Evolutionary conservation across 345 rosid genomes (phyloP), one percentile per base, ranked within the genome.

Genomic region (Carallia pectinifolia): DNA sequence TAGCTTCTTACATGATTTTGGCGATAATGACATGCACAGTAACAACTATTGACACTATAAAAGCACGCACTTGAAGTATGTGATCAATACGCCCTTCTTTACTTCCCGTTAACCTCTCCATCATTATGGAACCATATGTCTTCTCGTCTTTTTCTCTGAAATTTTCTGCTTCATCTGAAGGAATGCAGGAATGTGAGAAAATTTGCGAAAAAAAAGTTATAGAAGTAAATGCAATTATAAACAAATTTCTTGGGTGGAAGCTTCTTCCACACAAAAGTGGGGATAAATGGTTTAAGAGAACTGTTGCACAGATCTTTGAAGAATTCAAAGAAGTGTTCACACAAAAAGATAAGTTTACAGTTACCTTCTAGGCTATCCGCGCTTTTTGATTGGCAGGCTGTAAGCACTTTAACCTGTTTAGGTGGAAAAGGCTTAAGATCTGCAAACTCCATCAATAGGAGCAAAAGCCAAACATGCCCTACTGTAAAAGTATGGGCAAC

Each of bases 1-100:
- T 40, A 40, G 48, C 48, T 9, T 40, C 10, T 15, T 9, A 9
- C 10, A 40, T 9, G 48, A 40, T 40, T 40, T 40, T 44, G 12
- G 50, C 4, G 50, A 12, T 4, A 44, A 44, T 44, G 50, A 44
- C 16, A 44, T 15, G 31, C 29, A 56, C 16, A 56, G 2, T 6
- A 8, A 8, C 29, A 56, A 23, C 31, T 56, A 27, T 9, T 12
- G 29, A 56, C 31, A 27, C 16, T 27, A 30, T 56, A 55, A 44
- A 64, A 66, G 10, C 69, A 80, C 84, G 40, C 73, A 94, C 98
- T 80, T 94, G 99, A 83, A 95, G 97, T 79, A 85, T 81, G 77
- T 95, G 90, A 84, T 95, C 98, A 55, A 92, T 87, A 30, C 97
- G 86, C 61, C 99, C 98, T 37, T 84, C 91, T 76, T 68, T 87